phyloP scores from a whole-genome alignment of 345 rosid genomes.

The Lepidium aucheri region DNA sequence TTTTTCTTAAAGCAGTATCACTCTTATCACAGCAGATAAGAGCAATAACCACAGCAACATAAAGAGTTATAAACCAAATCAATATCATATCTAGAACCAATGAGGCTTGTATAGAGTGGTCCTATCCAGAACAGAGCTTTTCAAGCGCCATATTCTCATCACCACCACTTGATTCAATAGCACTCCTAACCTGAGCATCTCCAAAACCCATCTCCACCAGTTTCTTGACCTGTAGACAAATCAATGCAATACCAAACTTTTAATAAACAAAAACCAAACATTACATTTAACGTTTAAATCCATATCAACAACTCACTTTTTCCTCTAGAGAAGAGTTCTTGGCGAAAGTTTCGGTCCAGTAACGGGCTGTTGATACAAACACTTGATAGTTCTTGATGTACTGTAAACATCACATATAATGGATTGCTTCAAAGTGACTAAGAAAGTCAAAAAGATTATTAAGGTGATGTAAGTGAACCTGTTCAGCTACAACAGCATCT shows the following conservation, averaged over 20 bases:
- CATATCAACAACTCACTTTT: constrained; percentile 45
- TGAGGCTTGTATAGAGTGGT: not conserved
- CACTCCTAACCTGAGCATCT: constrained; percentile 64
- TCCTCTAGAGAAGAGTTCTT: constrained; percentile 76
- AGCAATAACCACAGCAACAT: not conserved
- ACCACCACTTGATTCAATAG: constrained; percentile 76
- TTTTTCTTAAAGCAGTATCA: not conserved
- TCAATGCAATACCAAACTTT: constrained; percentile 3
- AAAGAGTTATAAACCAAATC: not conserved
- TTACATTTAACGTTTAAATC: not conserved
- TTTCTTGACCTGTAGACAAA: constrained; percentile 52
- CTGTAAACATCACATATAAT: constrained; percentile 34
- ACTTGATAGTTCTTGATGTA: constrained; percentile 83
- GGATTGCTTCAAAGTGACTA: not conserved
- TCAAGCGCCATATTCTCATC: constrained; percentile 97
- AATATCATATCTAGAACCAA: constrained; percentile 7
- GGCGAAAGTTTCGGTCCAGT: constrained; percentile 97
- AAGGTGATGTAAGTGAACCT: constrained; percentile 37
- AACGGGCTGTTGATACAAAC: constrained; percentile 82
- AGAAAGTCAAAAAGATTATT: not conserved
- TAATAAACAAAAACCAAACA: not conserved
- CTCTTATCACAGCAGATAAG: not conserved
- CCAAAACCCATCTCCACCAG: constrained; percentile 97
- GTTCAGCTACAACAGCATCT: constrained; percentile 99
- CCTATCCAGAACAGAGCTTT: constrained; percentile 67